These are phyloP conservation scores for Poterioochromonas sp. DNA, from an alignment of 352 stramenopile species.

Conservation along the genomic window DNA sequence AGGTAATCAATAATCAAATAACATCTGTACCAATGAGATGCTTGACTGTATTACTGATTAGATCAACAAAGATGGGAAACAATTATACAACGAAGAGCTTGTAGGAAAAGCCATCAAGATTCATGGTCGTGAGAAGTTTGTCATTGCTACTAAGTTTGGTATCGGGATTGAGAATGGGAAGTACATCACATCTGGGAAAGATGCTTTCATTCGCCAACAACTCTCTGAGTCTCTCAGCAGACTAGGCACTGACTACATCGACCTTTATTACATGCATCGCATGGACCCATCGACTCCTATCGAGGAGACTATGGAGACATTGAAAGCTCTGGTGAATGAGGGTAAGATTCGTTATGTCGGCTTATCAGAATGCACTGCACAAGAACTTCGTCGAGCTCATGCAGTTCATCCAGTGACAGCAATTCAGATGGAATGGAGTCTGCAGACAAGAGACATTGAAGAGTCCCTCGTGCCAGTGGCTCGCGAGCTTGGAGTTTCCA, in stretches of 20 bases:
- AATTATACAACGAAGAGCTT: constrained; percentile 54
- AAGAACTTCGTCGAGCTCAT: constrained; percentile 39
- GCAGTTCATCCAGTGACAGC: constrained; percentile 41
- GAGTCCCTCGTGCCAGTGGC: constrained; percentile 32
- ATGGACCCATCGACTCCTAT: constrained; percentile 56
- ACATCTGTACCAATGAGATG: not conserved
- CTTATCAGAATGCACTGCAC: constrained; percentile 36
- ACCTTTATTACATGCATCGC: constrained; percentile 61
- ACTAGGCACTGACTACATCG: constrained; percentile 55
- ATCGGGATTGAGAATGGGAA: constrained; percentile 38
- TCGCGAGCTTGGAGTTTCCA: constrained; percentile 38
- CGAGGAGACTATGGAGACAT: constrained; percentile 41
- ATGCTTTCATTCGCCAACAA: constrained; percentile 54
- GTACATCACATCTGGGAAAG: constrained; percentile 37
- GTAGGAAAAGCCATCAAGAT: constrained; percentile 50
- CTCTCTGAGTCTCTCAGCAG: constrained; percentile 56
- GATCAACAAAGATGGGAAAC: constrained; percentile 44
- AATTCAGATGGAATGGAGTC: constrained; percentile 42
- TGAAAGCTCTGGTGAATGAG: constrained; percentile 40
- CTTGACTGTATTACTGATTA: too few relatives aligned
- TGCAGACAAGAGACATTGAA: constrained; percentile 35
- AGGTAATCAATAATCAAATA: constrained; percentile 4
- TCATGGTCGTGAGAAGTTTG: constrained; percentile 51
- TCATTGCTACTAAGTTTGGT: constrained; percentile 64
- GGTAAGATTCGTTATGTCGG: constrained; percentile 43